Evolutionary conservation across 1,284 basidiomycete genomes (phyloP), one percentile per base, ranked within the genome.

Genomic region (Ustilago bromivora): DNA sequence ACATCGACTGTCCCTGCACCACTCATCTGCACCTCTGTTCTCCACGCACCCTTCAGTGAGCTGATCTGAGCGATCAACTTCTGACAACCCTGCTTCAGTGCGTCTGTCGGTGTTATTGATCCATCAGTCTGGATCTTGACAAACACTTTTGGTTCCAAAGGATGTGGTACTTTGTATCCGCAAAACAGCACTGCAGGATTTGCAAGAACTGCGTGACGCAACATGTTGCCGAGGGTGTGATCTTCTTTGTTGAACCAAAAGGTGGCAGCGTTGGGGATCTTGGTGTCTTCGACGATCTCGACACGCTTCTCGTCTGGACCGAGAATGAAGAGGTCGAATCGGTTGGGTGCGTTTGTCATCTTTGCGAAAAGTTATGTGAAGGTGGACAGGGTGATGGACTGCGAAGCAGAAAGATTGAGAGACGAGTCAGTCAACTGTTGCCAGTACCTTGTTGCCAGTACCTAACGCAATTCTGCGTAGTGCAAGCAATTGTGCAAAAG

Each of bases 41-140:
- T 72, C 84, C 89, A 89, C 53, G 87, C 84, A 56, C 84, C 80
- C 82, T 88, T 88, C 62, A 90, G 76, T 17, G 81, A 78, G 49
- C 86, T 88, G 66, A 96, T 89, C 47, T 91, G 92, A 1, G 90
- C 90, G 70, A 98, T 95, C 67, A 98, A 90, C 76, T 92, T 91
- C 58, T 90, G 91, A 85, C 94, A 94, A 0, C 95, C 94, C 71
- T 92, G 89, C 85, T 96, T 93, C 46, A 99, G 90, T 19, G 92
- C 91, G 53, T 91, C 92, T 71, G 93, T 90, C 0, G 96, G 95
- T 23, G 95, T 93, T 56, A 92, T 86, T 0, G 90, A 89, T 31
- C 95, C 95, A 87, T 98, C 95, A 1, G 95, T 98, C 87, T 98
- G 96, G 70, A 98, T 92, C 87, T 97, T 98, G 87, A 99, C 90